phyloP scores from a whole-genome alignment of 1,284 basidiomycete genomes.

The Ganoderma resinaceum region DNA sequence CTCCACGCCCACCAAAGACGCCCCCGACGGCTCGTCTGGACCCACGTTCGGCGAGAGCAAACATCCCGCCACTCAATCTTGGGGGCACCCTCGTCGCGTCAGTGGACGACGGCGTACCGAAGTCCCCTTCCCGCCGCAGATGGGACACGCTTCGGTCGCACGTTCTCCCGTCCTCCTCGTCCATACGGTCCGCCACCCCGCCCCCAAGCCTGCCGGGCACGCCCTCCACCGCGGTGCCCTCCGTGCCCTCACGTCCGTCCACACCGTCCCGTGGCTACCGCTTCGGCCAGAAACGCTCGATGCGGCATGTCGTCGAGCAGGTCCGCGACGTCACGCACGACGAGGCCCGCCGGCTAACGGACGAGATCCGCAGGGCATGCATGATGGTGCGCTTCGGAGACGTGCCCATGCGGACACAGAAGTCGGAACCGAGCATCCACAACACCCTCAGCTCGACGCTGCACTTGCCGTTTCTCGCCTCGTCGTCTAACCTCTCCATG shows the following conservation, averaged over 20 bases:
- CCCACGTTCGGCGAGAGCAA: conserved; percentile 13
- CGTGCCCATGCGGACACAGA: conserved; percentile 35
- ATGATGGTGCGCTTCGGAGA: conserved; percentile 53
- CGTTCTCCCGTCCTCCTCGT: conserved; percentile 48
- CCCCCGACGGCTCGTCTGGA: conserved; percentile 17
- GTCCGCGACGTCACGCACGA: conserved; percentile 55
- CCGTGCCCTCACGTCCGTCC: conserved; percentile 35
- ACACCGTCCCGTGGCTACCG: conserved; percentile 58
- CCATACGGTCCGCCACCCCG: conserved; percentile 31
- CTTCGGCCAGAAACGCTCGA: conserved; percentile 58
- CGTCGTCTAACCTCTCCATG: conserved; percentile 39
- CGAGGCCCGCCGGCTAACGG: conserved; percentile 52
- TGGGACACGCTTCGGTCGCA: conserved; percentile 63
- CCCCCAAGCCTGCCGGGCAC: conserved; percentile 34
- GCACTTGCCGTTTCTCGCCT: conserved; percentile 57
- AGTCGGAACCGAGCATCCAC: conserved; percentile 40
- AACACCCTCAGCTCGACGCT: conserved; percentile 46
- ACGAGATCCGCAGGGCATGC: conserved; percentile 60
- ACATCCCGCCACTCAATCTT: conserved; percentile 27
- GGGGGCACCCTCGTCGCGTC: conserved; percentile 12
- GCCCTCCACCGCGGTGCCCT: conserved; percentile 31
- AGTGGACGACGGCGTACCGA: conserved; percentile 8
- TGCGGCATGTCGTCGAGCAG: conserved; percentile 67
- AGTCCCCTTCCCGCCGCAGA: conserved; percentile 50
- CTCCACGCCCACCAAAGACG: conserved; percentile 21